Conservation (phyloP, 2,329 filamentous ascomycete species). For the Talaromyces funiculosus region DNA sequence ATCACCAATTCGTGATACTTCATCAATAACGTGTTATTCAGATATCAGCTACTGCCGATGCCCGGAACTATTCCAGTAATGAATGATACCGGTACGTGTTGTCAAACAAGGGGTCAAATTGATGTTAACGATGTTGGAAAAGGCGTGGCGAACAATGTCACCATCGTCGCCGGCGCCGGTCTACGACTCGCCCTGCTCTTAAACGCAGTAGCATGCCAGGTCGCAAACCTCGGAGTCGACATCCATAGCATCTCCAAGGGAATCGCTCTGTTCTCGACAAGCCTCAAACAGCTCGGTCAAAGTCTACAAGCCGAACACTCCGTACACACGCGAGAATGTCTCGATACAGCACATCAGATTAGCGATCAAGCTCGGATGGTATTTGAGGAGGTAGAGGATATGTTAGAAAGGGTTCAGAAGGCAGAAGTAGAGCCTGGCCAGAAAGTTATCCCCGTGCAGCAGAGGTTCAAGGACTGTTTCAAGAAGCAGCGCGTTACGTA, state of each 20-base stretch:
- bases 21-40: neutral
- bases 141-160: conserved; percentile 15
- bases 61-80: neutral
- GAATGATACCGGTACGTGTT: neutral
- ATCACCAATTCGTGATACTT: neutral
- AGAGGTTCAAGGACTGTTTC: conserved; percentile 38
- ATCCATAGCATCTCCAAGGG: conserved; percentile 39
- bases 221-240: conserved; percentile 35
- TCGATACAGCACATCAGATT: conserved; percentile 34
- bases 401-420: conserved; percentile 33
- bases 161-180: conserved; percentile 26
- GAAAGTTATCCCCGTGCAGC: conserved; percentile 23
- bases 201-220: conserved; percentile 38
- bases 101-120: too few relatives aligned
- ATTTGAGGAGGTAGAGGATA: conserved; percentile 39
- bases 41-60: neutral
- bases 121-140: too few relatives aligned
- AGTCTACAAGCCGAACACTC: conserved; percentile 27
- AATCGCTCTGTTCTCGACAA: conserved; percentile 36
- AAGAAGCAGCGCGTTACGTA: conserved; percentile 39
- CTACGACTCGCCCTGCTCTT: conserved; percentile 38
- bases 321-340: conserved; percentile 28
- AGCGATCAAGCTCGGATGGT: conserved; percentile 33
- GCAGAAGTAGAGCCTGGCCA: conserved; percentile 21
- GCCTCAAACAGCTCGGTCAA: conserved; percentile 35